A percentile compares a stretch with the other conserved stretches of the same genome.
phyloP scores from a whole-genome alignment of 345 rosid genomes.

The Eucalyptus victrix region DNA sequence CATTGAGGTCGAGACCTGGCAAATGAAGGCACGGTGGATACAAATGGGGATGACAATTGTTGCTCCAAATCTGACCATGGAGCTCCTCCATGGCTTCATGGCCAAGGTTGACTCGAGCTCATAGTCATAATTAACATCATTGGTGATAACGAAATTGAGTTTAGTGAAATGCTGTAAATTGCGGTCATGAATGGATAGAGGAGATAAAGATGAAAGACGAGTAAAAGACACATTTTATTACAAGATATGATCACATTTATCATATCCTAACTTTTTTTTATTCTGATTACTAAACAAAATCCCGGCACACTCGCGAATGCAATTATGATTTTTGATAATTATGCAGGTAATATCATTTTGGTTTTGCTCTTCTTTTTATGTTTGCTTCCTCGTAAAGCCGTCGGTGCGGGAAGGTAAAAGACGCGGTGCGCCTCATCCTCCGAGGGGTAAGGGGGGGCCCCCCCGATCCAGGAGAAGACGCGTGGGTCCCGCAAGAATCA shows the following conservation, averaged over 20 bases:
- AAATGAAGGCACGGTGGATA: accelerated
- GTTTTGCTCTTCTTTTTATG: not conserved
- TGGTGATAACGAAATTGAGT: too few species aligned
- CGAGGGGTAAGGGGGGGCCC: not conserved
- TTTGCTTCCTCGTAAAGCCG: not conserved
- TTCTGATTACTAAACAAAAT: not conserved
- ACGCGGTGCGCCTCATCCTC: not conserved
- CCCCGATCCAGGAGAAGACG: not conserved
- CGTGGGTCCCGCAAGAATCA: not conserved
- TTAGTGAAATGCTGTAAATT: accelerated
- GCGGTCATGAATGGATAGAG: accelerated
- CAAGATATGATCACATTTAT: too few species aligned
- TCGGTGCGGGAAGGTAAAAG: not conserved
- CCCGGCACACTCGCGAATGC: not conserved
- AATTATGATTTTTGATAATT: not conserved
- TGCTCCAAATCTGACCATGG: not conserved
- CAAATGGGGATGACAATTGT: not conserved
- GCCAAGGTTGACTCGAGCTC: not conserved
- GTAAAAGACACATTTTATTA: too few species aligned
- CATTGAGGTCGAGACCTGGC: too few species aligned
- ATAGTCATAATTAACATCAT: too few species aligned
- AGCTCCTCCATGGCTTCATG: not conserved
- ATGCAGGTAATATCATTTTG: not conserved
- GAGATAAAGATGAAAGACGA: accelerated
- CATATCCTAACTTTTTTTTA: too few species aligned